These are phyloP conservation scores for Baorangia bicolor DNA, from an alignment of 768 basidiomycete species.

Conservation along the genomic window DNA sequence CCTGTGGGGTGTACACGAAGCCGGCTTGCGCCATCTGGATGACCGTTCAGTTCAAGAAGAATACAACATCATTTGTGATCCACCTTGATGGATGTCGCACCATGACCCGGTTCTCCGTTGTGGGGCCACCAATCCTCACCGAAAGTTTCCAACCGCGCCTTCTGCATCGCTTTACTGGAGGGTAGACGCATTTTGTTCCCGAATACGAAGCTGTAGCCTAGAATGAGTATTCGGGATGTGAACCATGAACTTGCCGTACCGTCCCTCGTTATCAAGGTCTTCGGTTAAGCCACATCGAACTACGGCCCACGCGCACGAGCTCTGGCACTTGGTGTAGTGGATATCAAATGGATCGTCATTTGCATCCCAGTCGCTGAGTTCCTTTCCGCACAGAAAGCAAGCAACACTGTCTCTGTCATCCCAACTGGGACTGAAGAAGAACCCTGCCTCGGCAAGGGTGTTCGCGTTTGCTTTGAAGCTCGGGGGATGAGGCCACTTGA, in stretches of 20 bases:
- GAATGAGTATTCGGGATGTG: neutral
- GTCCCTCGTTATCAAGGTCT: constrained; percentile 57
- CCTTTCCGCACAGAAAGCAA: constrained; percentile 83
- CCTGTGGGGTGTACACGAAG: constrained; percentile 75
- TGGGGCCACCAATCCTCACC: constrained; percentile 77
- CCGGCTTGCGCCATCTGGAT: constrained; percentile 81
- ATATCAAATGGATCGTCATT: constrained; percentile 85
- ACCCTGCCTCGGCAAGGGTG: constrained; percentile 84
- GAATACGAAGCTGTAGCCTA: constrained; percentile 51
- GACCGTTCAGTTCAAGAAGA: constrained; percentile 1
- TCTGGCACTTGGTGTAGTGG: constrained; percentile 68
- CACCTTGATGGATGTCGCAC: constrained; percentile 73
- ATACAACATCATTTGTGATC: neutral
- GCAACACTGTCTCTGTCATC: constrained; percentile 72
- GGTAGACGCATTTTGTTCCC: constrained; percentile 63
- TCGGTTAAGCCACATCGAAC: constrained; percentile 67
- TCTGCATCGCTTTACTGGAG: constrained; percentile 64
- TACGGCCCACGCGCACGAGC: constrained; percentile 77
- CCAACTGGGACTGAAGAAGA: constrained; percentile 73
- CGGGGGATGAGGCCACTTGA: constrained; percentile 77
- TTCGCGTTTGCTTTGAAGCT: constrained; percentile 67
- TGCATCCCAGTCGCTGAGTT: constrained; percentile 81
- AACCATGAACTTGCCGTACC: constrained; percentile 39
- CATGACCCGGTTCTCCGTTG: constrained; percentile 57
- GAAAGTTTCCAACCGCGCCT: constrained; percentile 70